A percentile compares a stretch with the other conserved stretches of the same genome.
phyloP scores from a whole-genome alignment of 2,329 filamentous ascomycete species.

The Stagonosporopsis cucurbitacearum region DNA sequence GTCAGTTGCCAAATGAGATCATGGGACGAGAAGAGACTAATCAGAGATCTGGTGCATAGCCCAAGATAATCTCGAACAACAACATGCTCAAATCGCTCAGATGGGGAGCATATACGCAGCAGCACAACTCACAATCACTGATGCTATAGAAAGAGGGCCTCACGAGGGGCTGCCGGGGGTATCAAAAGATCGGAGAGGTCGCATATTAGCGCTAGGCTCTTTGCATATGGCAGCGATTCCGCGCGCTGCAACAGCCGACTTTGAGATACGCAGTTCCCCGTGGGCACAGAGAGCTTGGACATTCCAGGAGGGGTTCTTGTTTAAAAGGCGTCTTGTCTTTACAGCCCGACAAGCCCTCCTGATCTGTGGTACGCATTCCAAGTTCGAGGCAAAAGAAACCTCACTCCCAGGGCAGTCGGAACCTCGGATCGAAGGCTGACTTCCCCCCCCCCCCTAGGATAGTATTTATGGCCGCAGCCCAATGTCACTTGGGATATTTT shows the following conservation, averaged over 20 bases:
- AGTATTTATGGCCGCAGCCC: not conserved
- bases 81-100: not conserved
- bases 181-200: no score
- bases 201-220: no score
- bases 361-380: no score
- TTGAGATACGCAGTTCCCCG: no score
- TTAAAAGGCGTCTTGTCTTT: not conserved
- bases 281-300: not conserved
- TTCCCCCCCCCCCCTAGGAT: no score
- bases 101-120: not conserved
- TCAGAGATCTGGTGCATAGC: not conserved
- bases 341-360: not conserved
- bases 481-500: no score
- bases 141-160: not conserved
- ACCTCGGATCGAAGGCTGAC: no score
- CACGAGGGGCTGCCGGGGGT: not conserved
- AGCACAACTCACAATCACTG: not conserved
- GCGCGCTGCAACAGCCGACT: no score
- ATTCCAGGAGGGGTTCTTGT: not conserved
- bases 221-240: no score
- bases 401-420: no score
- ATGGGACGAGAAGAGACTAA: not conserved
- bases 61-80: not conserved
- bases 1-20: not conserved
- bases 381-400: no score